A percentile compares a stretch with the other conserved stretches of the same genome.
These are phyloP conservation scores for Leishmania arabica DNA, from an alignment of 208 protist species.

Conservation along the genomic window DNA sequence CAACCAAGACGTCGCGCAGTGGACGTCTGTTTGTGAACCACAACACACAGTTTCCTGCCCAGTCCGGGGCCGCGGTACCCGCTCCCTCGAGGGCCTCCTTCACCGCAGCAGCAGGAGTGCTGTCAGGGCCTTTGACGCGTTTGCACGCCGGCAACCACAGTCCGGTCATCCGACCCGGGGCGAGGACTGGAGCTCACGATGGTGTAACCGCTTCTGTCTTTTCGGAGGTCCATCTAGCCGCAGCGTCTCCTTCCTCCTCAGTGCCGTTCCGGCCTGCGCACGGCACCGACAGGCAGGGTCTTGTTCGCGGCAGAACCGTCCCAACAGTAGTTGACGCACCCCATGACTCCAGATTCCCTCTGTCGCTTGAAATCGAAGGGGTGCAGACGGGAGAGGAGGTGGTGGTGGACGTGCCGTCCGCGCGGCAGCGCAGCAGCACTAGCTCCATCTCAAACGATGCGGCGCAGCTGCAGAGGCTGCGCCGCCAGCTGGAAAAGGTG, in stretches of 20 bases:
- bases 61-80: neutral
- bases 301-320: constrained; percentile 18
- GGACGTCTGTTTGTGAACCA: constrained; percentile 28
- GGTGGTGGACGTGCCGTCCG: constrained; percentile 20
- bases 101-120: neutral
- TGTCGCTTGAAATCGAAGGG: constrained; percentile 53
- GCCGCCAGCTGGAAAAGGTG: constrained; percentile 26
- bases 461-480: constrained; percentile 21
- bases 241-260: neutral
- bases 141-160: neutral
- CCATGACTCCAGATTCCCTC: neutral
- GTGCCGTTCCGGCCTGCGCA: neutral
- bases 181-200: neutral
- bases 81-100: neutral
- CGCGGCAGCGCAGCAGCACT: constrained; percentile 23
- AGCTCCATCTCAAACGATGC: constrained; percentile 7
- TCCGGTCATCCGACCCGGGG: neutral
- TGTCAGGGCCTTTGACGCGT: neutral
- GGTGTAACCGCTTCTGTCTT: neutral
- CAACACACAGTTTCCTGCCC: constrained; percentile 5
- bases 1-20: constrained; percentile 7
- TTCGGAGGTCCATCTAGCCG: neutral
- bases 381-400: constrained; percentile 75
- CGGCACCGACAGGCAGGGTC: constrained; percentile 9
- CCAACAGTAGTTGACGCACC: neutral